A percentile compares a stretch with the other conserved stretches of the same genome.
Evolutionary conservation across 2,329 filamentous ascomycete genomes (phyloP).

Genomic region (Mariannaea sp.): DNA sequence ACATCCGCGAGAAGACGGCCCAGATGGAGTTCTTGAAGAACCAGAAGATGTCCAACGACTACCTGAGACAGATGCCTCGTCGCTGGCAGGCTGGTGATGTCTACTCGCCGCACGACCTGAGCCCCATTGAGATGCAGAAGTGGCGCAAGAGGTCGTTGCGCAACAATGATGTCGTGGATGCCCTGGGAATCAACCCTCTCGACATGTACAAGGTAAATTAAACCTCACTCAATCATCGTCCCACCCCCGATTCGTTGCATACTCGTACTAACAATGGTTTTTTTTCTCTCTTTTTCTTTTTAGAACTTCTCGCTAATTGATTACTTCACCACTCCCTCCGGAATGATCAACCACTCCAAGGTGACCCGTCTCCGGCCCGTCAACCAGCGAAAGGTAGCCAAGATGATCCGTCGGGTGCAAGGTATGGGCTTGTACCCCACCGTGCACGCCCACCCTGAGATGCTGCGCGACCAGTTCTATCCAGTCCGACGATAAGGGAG

Average conservation of each 20-base stretch:
- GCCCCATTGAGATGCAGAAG: slow-evolving; percentile 76
- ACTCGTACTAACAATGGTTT: no score
- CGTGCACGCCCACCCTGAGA: slow-evolving; percentile 85
- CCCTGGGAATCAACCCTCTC: slow-evolving; percentile 77
- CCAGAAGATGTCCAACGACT: slow-evolving; percentile 54
- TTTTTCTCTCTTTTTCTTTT: no score
- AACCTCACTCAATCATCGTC: no score
- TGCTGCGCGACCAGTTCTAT: slow-evolving; percentile 58
- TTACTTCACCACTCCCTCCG: slow-evolving; percentile 84
- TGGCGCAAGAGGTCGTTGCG: slow-evolving; percentile 68
- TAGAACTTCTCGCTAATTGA: slow-evolving; percentile 93
- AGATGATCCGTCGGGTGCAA: slow-evolving; percentile 86
- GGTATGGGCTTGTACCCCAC: slow-evolving; percentile 92
- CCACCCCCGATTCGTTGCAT: no score
- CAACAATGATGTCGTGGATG: slow-evolving; percentile 75
- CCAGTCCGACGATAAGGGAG: slow-evolving; percentile 20
- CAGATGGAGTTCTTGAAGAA: slow-evolving; percentile 47
- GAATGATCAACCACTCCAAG: slow-evolving; percentile 78
- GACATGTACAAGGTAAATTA: slow-evolving; percentile 93
- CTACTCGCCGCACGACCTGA: slow-evolving; percentile 89
- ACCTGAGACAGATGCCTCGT: slow-evolving; percentile 68
- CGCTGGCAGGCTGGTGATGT: slow-evolving; percentile 80
- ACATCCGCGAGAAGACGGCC: slow-evolving; percentile 37
- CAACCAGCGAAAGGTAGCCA: slow-evolving; percentile 92
- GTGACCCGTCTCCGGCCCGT: slow-evolving; percentile 81